Evolutionary conservation across 192 early-diverging fungal species (phyloP).

Genomic region (Coemansia sp.): DNA sequence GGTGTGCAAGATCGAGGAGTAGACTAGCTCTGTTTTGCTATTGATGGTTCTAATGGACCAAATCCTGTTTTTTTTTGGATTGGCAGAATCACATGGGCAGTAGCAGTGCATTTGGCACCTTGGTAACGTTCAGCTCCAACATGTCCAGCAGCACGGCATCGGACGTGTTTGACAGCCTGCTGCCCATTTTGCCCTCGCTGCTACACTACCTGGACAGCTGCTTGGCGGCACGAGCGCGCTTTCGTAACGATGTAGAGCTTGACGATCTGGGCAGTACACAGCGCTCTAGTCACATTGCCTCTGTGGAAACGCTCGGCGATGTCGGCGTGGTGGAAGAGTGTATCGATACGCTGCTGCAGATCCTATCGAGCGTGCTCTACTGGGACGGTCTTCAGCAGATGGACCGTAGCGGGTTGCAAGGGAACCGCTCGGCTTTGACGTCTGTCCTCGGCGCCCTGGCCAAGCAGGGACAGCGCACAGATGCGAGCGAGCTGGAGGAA

Average conservation of each 20-base stretch:
- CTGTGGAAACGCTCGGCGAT: constrained; percentile 9
- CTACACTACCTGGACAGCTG: constrained; percentile 26
- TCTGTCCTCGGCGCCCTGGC: constrained; percentile 25
- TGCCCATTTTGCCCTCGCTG: constrained; percentile 38
- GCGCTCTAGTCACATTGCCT: background rate
- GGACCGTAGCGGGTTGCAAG: no score
- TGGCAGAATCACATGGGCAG: no score
- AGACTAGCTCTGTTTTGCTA: background rate
- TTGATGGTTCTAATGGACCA: background rate
- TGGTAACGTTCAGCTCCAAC: constrained; percentile 40
- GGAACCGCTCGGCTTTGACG: background rate
- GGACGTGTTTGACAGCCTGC: constrained; percentile 12
- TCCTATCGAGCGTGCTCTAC: constrained; percentile 11
- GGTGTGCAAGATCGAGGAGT: constrained; percentile 8
- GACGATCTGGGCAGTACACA: background rate
- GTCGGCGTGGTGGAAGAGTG: constrained; percentile 12
- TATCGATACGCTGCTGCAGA: constrained; percentile 28
- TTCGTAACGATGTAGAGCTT: constrained; percentile 14
- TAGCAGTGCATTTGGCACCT: constrained; percentile 2
- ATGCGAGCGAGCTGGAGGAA: constrained; percentile 10
- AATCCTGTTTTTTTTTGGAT: background rate
- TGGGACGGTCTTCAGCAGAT: constrained; percentile 46
- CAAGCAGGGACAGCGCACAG: constrained; percentile 16
- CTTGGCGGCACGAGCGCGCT: constrained; percentile 11
- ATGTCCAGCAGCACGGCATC: constrained; percentile 16